phyloP scores from a whole-genome alignment of 1,139 yeast genomes.

The Sporopachydermia cereana region DNA sequence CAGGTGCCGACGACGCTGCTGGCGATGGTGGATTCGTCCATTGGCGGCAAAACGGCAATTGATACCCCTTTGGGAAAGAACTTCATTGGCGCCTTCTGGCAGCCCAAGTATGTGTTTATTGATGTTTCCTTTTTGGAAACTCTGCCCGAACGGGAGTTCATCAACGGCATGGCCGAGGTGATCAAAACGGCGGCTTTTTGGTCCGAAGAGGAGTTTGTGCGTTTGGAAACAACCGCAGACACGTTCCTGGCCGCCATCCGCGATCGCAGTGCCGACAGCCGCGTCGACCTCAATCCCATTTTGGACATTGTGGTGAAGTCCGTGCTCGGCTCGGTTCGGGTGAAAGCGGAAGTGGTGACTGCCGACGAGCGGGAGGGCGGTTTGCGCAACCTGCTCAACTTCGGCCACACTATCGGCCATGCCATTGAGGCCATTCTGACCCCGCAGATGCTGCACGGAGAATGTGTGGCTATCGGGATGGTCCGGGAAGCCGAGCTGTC shows the following conservation, averaged over 20 bases:
- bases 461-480: conserved; percentile 93
- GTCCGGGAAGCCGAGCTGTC: conserved; percentile 90
- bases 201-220: conserved; percentile 78
- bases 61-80: conserved; percentile 98
- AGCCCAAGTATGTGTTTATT: conserved; percentile 79
- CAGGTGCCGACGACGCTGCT: conserved; percentile 91
- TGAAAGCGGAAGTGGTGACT: conserved; percentile 90
- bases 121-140: conserved; percentile 84
- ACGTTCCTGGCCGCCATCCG: conserved; percentile 52
- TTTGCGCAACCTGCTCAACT: conserved; percentile 79
- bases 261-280: conserved; percentile 26
- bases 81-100: conserved; percentile 96
- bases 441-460: conserved; percentile 95
- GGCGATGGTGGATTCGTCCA: conserved; percentile 97
- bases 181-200: conserved; percentile 97
- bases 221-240: conserved; percentile 69
- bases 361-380: conserved; percentile 95
- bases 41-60: conserved; percentile 98
- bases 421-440: conserved; percentile 95
- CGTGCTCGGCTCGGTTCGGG: conserved; percentile 77
- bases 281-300: conserved; percentile 52
- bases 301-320: conserved; percentile 64
- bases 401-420: conserved; percentile 97
- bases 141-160: conserved; percentile 84
- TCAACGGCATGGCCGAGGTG: conserved; percentile 98